phyloP scores from a whole-genome alignment of 2,329 filamentous ascomycete species.

The Epichloe hybrida region DNA sequence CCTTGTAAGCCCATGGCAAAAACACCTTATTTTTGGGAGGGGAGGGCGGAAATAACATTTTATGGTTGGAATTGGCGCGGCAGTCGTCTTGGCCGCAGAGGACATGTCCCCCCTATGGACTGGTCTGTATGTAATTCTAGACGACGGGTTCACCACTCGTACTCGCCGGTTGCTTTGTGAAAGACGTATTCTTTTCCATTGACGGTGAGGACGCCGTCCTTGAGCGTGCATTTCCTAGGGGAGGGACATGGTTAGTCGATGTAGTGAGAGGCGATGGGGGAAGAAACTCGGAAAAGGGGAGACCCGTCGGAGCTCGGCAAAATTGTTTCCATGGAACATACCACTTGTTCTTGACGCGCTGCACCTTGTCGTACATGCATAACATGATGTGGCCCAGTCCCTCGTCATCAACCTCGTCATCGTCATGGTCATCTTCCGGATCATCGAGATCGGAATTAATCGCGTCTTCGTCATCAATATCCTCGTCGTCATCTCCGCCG shows the following conservation, averaged over 20 bases:
- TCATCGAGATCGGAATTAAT: conserved; percentile 98
- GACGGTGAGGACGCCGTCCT: conserved; percentile 88
- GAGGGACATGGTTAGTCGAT: not conserved
- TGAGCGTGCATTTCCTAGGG: conserved; percentile 84
- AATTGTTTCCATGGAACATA: conserved; percentile 21
- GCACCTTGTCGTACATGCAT: conserved; percentile 98
- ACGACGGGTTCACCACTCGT: conserved; percentile 63
- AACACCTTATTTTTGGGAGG: no score
- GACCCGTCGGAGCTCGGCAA: no score
- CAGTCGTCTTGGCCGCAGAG: not conserved
- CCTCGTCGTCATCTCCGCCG: conserved; percentile 47
- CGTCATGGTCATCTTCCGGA: conserved; percentile 70
- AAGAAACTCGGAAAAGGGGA: conserved; percentile 1
- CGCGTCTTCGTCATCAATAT: conserved; percentile 71
- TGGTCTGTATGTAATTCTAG: no score
- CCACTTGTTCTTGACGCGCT: conserved; percentile 98
- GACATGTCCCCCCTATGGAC: no score
- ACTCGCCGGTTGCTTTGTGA: conserved; percentile 93
- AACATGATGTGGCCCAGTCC: conserved; percentile 83
- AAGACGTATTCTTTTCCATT: conserved; percentile 95
- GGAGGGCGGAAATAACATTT: no score
- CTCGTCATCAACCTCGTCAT: conserved; percentile 80
- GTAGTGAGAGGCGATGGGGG: conserved; percentile 7
- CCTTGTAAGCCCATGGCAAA: no score
- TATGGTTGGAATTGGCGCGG: not conserved